Base-by-base conservation (phyloP, 2,329 filamentous ascomycete genomes). In the Daldinia sp. region DNA sequence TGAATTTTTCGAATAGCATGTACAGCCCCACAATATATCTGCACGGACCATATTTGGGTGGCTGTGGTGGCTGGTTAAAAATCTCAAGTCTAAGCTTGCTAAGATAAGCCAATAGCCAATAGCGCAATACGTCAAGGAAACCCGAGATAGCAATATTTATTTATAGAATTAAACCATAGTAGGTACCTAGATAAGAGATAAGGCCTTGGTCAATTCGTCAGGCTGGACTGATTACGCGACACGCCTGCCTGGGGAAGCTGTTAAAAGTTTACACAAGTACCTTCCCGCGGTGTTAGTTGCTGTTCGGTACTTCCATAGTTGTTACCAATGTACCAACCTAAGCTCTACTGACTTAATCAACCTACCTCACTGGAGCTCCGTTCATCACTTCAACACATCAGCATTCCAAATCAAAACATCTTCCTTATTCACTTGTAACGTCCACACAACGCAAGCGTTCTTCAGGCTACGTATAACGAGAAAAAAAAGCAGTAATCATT, bases 211-310 rank as follows among this genome's bases (percentile, higher is more conserved):
- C 65, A 32, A 8, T 70, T 70, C 67, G 73, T 73, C 64, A 63
- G 66, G 66, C 69, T 71, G 72, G 66, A 65, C 69, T 71, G 72
- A 74, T 74, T 74, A 74, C 71, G 71, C 65, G 71, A 70, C 72
- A 71, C 58, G 73, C 72, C 71, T 73, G 68, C 69, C 62, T 66
- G 47, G 47, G 35, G 49, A 55, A 61, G 48, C 32, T 59, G 51
- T 47, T 23, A 50, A 21, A 19, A 48, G 17, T 21, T 21, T 25
- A 23, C 43, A 30, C 43, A 48, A 47, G 63, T 63, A 66, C 60
- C 63, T 58, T 49, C 61, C 57, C 50, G 57, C 57, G 69, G 55
- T 51, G 55, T 50, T 64, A 66, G 61, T 56, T 61, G n/a, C 53
- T 39, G 50, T 49, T 39, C 43, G 53, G 60, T 34, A 50, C 32